Conservation (phyloP, 495 filamentous ascomycete species). For the Tuber umbilicatum region DNA sequence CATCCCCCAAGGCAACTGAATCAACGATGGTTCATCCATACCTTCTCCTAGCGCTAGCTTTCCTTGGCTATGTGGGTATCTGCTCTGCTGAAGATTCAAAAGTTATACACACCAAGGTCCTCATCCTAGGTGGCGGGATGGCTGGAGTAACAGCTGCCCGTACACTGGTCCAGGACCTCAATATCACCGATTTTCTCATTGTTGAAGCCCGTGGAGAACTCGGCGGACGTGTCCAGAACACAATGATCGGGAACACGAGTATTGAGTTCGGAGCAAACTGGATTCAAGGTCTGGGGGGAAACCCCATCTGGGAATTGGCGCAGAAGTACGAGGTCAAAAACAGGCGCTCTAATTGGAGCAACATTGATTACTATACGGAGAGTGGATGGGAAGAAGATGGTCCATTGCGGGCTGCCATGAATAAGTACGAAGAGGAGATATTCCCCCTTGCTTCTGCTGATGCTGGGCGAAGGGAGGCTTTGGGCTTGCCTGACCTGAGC, state of each 20-base stretch:
- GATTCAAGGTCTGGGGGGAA: slow-evolving; percentile 65
- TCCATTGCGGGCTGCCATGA: slow-evolving; percentile 20
- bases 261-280: slow-evolving; percentile 68
- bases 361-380: slow-evolving; percentile 56
- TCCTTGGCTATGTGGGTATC: too few relatives aligned
- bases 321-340: slow-evolving; percentile 60
- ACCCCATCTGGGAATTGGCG: slow-evolving; percentile 64
- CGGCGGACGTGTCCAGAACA: slow-evolving; percentile 45
- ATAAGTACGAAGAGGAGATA: slow-evolving; percentile 26
- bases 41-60: too few relatives aligned
- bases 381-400: slow-evolving; percentile 45
- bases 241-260: slow-evolving; percentile 52
- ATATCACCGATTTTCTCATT: slow-evolving; percentile 60
- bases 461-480: slow-evolving; percentile 50
- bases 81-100: too few relatives aligned
- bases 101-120: slow-evolving; percentile 43
- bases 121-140: slow-evolving; percentile 53
- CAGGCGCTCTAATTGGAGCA: slow-evolving; percentile 54
- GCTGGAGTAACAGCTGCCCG: slow-evolving; percentile 69
- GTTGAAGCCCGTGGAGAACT: slow-evolving; percentile 52
- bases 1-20: too few relatives aligned
- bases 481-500: slow-evolving; percentile 58
- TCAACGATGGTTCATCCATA: too few relatives aligned
- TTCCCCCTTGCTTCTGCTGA: slow-evolving; percentile 21
- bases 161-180: slow-evolving; percentile 56